Evolutionary conservation across 148 eudicot species (phyloP).

Genomic region (Drosera capensis): DNA sequence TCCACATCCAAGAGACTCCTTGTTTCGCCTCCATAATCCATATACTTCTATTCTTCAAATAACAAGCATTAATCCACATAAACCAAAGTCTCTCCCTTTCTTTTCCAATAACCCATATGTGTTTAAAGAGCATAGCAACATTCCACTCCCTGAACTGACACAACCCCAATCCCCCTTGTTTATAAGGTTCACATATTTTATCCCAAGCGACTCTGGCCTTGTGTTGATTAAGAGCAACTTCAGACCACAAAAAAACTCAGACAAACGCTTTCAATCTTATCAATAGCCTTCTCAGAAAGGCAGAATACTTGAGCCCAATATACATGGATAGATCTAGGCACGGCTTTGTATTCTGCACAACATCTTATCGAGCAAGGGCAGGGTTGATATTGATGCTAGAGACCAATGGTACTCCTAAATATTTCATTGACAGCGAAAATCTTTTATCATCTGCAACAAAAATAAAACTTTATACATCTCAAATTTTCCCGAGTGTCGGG

Average conservation of each 20-base stretch:
- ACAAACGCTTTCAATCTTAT: not conserved
- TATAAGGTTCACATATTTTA: not conserved
- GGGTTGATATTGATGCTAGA: too few species aligned
- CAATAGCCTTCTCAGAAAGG: not conserved
- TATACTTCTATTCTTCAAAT: too few species aligned
- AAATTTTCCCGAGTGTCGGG: too few species aligned
- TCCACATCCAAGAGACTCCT: too few species aligned
- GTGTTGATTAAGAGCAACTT: not conserved
- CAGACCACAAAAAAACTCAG: not conserved
- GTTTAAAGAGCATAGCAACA: not conserved
- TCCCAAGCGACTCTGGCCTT: not conserved
- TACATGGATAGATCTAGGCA: not conserved
- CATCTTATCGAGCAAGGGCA: too few species aligned
- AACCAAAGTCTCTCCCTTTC: not conserved
- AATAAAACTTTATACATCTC: too few species aligned
- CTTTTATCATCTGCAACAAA: too few species aligned
- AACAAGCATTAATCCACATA: too few species aligned
- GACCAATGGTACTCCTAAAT: too few species aligned
- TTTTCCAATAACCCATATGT: not conserved
- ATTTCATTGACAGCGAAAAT: too few species aligned
- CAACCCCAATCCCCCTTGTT: not conserved
- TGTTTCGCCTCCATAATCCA: too few species aligned
- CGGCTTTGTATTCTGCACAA: not conserved
- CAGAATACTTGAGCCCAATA: not conserved
- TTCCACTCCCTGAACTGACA: not conserved